Conservation (phyloP, 768 basidiomycete genomes). For the Clathrus columnatus region DNA sequence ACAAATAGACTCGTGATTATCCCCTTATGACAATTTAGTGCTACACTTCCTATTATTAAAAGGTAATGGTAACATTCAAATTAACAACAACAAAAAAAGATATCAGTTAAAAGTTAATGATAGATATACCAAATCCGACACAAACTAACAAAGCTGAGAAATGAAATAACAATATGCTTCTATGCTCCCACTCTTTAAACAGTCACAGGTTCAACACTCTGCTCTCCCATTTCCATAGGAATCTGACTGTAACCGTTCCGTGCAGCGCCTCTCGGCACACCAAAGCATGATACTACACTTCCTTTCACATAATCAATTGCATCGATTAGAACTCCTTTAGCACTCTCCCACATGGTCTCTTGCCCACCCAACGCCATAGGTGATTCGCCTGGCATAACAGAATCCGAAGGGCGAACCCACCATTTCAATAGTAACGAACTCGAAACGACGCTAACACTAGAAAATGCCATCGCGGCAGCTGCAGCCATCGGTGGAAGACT, state of each 20-base stretch:
- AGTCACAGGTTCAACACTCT: background rate
- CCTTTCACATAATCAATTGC: conserved; percentile 36
- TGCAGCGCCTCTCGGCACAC: conserved; percentile 20
- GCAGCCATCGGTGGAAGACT: conserved; percentile 98
- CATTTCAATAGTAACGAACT: conserved; percentile 79
- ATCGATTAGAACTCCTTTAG: conserved; percentile 34
- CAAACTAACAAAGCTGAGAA: no score
- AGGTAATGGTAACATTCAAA: no score
- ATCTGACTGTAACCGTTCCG: conserved; percentile 58
- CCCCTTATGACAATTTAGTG: no score
- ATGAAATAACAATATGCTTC: no score
- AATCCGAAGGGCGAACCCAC: conserved; percentile 67
- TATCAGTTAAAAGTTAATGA: no score
- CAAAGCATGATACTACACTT: conserved; percentile 25
- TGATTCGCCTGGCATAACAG: conserved; percentile 59
- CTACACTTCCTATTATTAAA: no score
- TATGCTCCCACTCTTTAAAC: no score
- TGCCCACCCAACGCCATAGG: conserved; percentile 14
- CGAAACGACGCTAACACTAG: conserved; percentile 89
- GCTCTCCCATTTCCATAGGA: conserved; percentile 52
- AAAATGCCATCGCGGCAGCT: conserved; percentile 98
- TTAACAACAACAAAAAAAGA: no score
- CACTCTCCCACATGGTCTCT: conserved; percentile 33
- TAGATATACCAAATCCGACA: no score
- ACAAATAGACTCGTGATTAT: no score